phyloP scores from a whole-genome alignment of 1,284 basidiomycete genomes.

The Cryptococcus amylolentus region DNA sequence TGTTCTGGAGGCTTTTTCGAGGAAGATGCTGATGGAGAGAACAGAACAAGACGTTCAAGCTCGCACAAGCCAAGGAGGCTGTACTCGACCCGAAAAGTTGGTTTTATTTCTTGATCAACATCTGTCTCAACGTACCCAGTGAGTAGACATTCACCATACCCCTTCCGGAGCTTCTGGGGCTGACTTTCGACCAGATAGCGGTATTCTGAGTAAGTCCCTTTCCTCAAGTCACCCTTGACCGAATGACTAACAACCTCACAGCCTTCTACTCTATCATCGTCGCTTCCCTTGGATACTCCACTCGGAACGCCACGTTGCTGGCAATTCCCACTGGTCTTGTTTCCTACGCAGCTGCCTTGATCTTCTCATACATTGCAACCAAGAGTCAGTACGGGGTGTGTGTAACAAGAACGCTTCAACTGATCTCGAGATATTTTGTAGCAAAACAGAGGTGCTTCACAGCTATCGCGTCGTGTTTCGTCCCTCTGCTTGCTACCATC shows the following conservation, averaged over 20 bases:
- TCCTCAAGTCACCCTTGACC: no score
- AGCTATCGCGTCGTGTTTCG: conserved; percentile 12
- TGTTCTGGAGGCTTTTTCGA: not conserved
- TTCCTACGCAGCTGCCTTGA: conserved; percentile 27
- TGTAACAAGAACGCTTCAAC: not conserved
- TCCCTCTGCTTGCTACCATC: conserved; percentile 17
- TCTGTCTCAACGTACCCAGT: conserved; percentile 14
- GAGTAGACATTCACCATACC: not conserved
- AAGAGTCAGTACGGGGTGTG: conserved; percentile 9
- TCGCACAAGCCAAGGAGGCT: conserved; percentile 31
- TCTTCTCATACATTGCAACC: conserved; percentile 22
- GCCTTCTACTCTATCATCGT: conserved; percentile 22
- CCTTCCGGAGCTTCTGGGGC: not conserved
- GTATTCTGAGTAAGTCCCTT: conserved; percentile 5
- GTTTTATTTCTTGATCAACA: conserved; percentile 8
- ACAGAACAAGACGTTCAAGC: conserved; percentile 9
- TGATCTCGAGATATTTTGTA: not conserved
- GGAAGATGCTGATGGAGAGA: not conserved
- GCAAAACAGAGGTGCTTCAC: conserved; percentile 9
- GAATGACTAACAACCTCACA: not conserved
- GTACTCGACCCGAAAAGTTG: conserved; percentile 17
- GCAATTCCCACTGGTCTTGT: conserved; percentile 38
- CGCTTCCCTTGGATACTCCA: conserved; percentile 15
- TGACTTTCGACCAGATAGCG: conserved; percentile 12
- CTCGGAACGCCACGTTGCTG: conserved; percentile 23